Conservation (phyloP, 495 filamentous ascomycete species). For the Corynascus novoguineensis region DNA sequence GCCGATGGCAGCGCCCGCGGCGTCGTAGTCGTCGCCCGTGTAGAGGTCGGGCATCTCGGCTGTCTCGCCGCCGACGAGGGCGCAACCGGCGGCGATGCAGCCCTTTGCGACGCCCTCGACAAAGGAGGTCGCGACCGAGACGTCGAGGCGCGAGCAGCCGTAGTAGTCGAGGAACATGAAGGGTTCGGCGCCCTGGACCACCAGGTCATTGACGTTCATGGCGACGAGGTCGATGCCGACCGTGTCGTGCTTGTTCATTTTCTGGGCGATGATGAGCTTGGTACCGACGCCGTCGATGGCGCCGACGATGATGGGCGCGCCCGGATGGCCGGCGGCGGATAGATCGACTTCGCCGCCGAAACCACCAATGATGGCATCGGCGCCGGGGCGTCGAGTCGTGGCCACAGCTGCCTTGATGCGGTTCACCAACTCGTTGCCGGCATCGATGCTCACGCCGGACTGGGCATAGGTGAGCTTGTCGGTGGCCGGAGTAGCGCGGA, state of each 20-base stretch:
- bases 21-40: conserved; percentile 76
- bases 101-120: conserved; percentile 82
- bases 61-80: conserved; percentile 92
- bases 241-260: conserved; percentile 80
- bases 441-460: conserved; percentile 87
- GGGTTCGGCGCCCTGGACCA: conserved; percentile 90
- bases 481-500: conserved; percentile 33
- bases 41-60: conserved; percentile 98
- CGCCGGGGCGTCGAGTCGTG: conserved; percentile 74
- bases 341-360: conserved; percentile 91
- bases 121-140: conserved; percentile 69
- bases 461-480: conserved; percentile 82
- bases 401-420: conserved; percentile 78
- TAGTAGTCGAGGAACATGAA: conserved; percentile 96
- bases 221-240: conserved; percentile 95
- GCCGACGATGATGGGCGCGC: conserved; percentile 72
- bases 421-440: conserved; percentile 84
- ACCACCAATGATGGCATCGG: conserved; percentile 86
- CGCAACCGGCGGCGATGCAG: conserved; percentile 74
- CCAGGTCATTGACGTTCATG: conserved; percentile 97
- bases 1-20: conserved; percentile 80
- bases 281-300: conserved; percentile 96
- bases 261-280: conserved; percentile 90
- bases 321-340: conserved; percentile 63
- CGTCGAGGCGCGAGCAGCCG: conserved; percentile 78